Percentiles rank a stretch among this genome's conserved stretches.
Conservation (phyloP, 148 eudicot species). For the Silene conica region DNA sequence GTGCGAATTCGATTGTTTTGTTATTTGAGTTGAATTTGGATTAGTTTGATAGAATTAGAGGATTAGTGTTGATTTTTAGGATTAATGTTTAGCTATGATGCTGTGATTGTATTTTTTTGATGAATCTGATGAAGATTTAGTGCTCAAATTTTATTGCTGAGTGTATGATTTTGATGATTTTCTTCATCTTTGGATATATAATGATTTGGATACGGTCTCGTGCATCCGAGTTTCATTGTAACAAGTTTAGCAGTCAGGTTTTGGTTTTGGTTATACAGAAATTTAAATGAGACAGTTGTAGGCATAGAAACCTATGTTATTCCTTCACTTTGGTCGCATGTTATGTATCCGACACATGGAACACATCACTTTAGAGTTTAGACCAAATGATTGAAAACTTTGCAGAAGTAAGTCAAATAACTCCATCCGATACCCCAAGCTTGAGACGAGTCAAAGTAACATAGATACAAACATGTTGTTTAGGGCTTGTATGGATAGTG, state of each 20-base stretch:
- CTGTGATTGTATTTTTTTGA: background rate
- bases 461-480: too few relatives aligned
- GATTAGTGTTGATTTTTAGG: background rate
- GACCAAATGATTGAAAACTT: too few relatives aligned
- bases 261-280: too few relatives aligned
- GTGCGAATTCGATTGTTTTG: background rate
- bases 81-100: background rate
- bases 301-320: too few relatives aligned
- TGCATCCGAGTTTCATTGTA: background rate
- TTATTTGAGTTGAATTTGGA: background rate
- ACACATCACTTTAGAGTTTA: too few relatives aligned
- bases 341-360: too few relatives aligned
- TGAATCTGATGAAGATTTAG: background rate
- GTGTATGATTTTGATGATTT: background rate
- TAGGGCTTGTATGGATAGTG: too few relatives aligned
- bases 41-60: background rate
- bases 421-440: too few relatives aligned
- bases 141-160: background rate
- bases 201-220: background rate
- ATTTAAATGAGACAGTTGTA: too few relatives aligned
- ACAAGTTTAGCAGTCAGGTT: background rate
- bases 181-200: background rate
- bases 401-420: too few relatives aligned
- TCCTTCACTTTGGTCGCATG: too few relatives aligned
- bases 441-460: too few relatives aligned